These are phyloP conservation scores for Epichloe scottii DNA, from an alignment of 2,329 filamentous ascomycete species.

Conservation along the genomic window DNA sequence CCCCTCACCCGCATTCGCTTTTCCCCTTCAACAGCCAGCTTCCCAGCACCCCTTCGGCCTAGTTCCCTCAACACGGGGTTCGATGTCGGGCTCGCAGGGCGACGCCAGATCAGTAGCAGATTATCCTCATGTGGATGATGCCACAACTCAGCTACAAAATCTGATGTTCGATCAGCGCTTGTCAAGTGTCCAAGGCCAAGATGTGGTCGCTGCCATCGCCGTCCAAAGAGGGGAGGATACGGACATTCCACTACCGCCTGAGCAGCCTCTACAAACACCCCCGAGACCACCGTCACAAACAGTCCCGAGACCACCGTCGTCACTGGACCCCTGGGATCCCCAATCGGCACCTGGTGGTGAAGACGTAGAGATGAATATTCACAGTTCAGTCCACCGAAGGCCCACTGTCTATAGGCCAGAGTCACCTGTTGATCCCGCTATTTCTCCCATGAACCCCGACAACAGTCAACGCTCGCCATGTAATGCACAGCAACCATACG, in stretches of 20 bases:
- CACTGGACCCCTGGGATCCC: constrained; percentile 31
- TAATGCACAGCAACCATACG: not conserved
- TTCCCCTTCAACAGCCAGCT: constrained; percentile 5
- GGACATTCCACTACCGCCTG: constrained; percentile 3
- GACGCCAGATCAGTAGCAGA: constrained; percentile 3
- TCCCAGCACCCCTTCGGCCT: not conserved
- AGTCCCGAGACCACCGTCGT: constrained; percentile 26
- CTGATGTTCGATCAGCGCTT: constrained; percentile 10
- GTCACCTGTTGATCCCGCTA: constrained; percentile 9
- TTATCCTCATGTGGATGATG: constrained; percentile 13
- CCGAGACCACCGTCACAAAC: constrained; percentile 24
- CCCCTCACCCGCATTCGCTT: constrained; percentile 8
- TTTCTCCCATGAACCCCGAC: constrained; percentile 5
- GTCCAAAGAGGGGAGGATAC: not conserved
- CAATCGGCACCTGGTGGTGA: constrained; percentile 11
- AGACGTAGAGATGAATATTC: constrained; percentile 11
- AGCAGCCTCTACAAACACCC: constrained; percentile 13
- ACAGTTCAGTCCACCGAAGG: constrained; percentile 12
- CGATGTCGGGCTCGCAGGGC: constrained; percentile 2
- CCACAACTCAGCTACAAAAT: constrained; percentile 17
- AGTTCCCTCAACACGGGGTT: not conserved
- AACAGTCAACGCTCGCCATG: not conserved
- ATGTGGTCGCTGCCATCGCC: not conserved
- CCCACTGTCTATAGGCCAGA: constrained; percentile 4
- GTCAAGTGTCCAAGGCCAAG: not conserved